A percentile compares a stretch with the other conserved stretches of the same genome.
Evolutionary conservation across 495 filamentous ascomycete species (phyloP).

Genomic region (Aspergillus baeticus): DNA sequence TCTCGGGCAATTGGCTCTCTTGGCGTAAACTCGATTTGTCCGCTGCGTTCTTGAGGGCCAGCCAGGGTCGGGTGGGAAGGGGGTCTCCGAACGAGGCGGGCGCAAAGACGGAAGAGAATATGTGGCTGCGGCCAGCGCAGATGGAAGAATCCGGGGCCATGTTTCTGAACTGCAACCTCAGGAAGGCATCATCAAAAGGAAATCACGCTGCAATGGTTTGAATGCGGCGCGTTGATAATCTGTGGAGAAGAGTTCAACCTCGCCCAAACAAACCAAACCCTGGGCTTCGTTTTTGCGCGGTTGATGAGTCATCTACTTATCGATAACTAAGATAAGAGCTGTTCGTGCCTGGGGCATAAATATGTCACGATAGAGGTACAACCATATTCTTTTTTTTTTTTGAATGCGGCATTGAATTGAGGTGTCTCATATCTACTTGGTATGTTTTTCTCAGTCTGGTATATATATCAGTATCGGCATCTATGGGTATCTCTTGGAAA

Average conservation of each 20-base stretch:
- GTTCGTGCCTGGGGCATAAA: neutral
- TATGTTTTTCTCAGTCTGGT: neutral
- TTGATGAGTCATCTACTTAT: constrained; percentile 19
- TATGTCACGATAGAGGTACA: too few relatives aligned
- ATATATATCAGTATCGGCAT: constrained; percentile 3
- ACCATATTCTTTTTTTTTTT: too few relatives aligned
- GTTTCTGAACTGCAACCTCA: neutral
- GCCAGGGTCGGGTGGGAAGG: constrained; percentile 20
- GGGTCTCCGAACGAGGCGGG: constrained; percentile 37
- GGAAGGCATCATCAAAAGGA: constrained; percentile 10
- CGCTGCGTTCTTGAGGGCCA: constrained; percentile 2
- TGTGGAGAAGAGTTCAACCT: neutral
- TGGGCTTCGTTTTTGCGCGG: neutral
- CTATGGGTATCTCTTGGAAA: constrained; percentile 14
- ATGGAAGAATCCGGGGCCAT: constrained; percentile 24
- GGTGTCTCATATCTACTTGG: neutral
- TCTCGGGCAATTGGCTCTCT: constrained; percentile 37
- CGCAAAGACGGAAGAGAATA: constrained; percentile 54
- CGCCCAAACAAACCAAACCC: neutral
- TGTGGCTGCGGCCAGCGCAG: constrained; percentile 38
- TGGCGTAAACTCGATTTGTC: neutral
- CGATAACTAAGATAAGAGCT: constrained; percentile 20
- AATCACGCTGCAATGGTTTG: neutral
- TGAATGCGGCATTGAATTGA: too few relatives aligned
- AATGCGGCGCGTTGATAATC: neutral